phyloP scores from a whole-genome alignment of 2,329 filamentous ascomycete species.

The Botrytis galanthina region DNA sequence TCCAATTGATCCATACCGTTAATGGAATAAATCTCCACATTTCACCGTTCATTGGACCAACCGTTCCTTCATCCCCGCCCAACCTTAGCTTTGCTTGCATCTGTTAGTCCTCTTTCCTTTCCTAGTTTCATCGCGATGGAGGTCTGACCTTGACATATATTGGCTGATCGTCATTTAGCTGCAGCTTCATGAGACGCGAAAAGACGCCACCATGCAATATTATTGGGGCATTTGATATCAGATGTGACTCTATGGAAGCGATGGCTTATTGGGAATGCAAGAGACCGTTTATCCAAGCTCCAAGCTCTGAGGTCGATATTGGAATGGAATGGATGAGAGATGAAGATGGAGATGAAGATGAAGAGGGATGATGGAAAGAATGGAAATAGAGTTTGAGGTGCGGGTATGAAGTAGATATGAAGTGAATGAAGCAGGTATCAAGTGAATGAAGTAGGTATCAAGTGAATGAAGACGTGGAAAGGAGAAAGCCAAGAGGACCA shows the following conservation, averaged over 20 bases:
- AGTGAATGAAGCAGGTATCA: too few relatives aligned
- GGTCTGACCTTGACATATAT: slow-evolving; percentile 4
- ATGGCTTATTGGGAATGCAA: background rate
- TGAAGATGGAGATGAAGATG: background rate
- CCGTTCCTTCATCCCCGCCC: background rate
- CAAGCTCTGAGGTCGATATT: background rate
- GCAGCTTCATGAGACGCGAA: slow-evolving; percentile 1
- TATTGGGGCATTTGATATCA: slow-evolving; percentile 10
- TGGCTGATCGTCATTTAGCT: background rate
- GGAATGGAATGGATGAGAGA: background rate
- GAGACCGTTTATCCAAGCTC: background rate
- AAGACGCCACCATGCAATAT: background rate
- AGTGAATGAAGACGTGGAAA: background rate
- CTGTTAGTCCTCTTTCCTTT: background rate
- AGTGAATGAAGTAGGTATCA: background rate
- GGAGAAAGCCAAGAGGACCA: background rate
- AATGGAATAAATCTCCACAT: background rate
- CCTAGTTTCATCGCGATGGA: background rate
- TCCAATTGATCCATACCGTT: background rate
- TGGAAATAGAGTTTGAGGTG: background rate
- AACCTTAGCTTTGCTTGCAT: background rate
- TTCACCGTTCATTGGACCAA: background rate
- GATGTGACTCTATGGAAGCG: background rate
- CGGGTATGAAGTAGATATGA: background rate
- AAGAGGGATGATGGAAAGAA: background rate